Evolutionary conservation across 1,139 yeast genomes (phyloP), one percentile per base, ranked within the genome.

Genomic region (Hansenula lynferdii): DNA sequence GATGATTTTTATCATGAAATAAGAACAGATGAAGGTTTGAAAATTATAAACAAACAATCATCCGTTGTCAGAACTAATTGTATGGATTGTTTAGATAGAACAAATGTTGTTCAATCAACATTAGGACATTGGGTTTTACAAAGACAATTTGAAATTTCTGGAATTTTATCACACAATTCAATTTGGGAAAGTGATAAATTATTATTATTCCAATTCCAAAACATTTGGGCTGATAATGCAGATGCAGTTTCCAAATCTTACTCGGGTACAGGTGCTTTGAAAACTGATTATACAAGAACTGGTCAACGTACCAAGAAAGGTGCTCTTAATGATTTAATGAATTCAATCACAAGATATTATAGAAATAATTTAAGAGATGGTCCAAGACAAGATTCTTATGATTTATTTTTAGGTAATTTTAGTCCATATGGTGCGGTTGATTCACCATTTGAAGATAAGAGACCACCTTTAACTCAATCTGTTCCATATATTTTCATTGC

Each of bases 161-260:
- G 54, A 2, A 56, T 70, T 11, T 48, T 69, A 26, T 41, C 60
- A 12, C 55, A 50, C 7, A 49, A 51, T 5, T 44, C 53, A 6
- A 47, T 57, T 17, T 80, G 85, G 84, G 80, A 75, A 49, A 49
- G 58, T 29, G 90, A 85, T 53, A 71, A 75, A 14, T 55, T 60
- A 21, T 79, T 94, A 58, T 75, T 85, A 54, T 66, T 70, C 38
- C 67, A 80, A 40, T 90, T 89, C 69, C 89, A 89, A 62, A 83
- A 79, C 60, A 75, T 89, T 48, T 92, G 98, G 99, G 97, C 97
- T 17, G 98, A 92, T 61, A 92, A 92, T 61, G 99, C 98, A 6
- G 96, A 92, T 62, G 90, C 85, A 14, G 97, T 92, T 17, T 84
- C 95, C 37, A 71, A 74, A 47, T 81, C 97, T 3, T 92, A 92